Conservation (phyloP, 345 rosid species). For the Eutrema yunnanense region DNA sequence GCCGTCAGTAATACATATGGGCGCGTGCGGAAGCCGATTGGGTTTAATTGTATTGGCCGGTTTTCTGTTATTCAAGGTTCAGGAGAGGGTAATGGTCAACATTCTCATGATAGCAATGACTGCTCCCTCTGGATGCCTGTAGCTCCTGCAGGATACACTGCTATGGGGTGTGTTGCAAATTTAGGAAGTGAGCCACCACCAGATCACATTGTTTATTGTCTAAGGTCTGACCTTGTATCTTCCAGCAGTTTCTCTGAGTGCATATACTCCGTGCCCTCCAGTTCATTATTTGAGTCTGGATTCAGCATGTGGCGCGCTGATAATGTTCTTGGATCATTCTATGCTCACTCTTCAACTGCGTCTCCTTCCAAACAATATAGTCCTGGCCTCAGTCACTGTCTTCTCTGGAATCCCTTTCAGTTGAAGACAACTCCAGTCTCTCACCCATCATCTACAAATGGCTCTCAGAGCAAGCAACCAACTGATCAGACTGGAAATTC, state of each 20-base stretch:
- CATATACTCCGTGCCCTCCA: constrained; percentile 50
- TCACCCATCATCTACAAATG: constrained; percentile 30
- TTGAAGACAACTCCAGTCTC: constrained; percentile 37
- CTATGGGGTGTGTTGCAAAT: constrained; percentile 89
- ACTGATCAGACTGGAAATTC: constrained; percentile 44
- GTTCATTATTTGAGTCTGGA: constrained; percentile 49
- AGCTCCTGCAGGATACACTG: constrained; percentile 83
- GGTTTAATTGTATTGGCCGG: constrained; percentile 64
- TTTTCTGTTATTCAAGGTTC: constrained; percentile 58
- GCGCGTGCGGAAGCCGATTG: constrained; percentile 83
- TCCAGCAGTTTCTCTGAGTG: constrained; percentile 83
- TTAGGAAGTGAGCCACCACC: constrained; percentile 75
- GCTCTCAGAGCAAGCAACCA: constrained; percentile 37
- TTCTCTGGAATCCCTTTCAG: constrained; percentile 65
- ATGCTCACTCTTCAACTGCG: constrained; percentile 62
- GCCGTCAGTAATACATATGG: constrained; percentile 93
- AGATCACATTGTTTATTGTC: constrained; percentile 78
- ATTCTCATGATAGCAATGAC: constrained; percentile 37
- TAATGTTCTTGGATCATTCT: constrained; percentile 88
- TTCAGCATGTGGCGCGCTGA: constrained; percentile 95
- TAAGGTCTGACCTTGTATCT: constrained; percentile 93
- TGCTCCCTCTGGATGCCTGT: constrained; percentile 98
- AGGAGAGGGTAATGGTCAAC: constrained; percentile 31
- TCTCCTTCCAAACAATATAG: constrained; percentile 51
- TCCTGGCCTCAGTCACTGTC: constrained; percentile 67